Evolutionary conservation across 2,329 filamentous ascomycete species (phyloP), one percentile per base, ranked within the genome.

Genomic region (Ceratocystis papillata): DNA sequence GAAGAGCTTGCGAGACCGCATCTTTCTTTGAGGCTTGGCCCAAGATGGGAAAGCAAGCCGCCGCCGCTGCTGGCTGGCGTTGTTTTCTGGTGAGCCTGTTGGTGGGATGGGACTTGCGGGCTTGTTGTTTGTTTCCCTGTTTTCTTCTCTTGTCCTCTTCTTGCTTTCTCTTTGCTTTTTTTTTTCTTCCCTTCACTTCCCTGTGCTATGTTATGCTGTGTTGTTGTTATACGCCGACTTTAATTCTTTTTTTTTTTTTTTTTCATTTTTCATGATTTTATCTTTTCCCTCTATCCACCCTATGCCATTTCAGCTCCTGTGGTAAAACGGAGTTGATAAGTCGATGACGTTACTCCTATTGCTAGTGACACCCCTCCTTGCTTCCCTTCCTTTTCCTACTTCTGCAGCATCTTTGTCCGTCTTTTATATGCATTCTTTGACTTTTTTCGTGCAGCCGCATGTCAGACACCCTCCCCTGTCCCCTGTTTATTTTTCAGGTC

Each of bases 231-330:
- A 28, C 17, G 22, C 53, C 28, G 50, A 20, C 17, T 25, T 8
- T 53, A 25, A 8, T 53, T 20, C 48, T 12, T 20, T n/a, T 50
- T 7, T 22, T 50, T 5, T n/a, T 17, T 17, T 20, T 7, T 7
- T 25, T 17, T 22, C 5, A n/a, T 59, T 59, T 59, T 59, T 12
- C 53, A 5, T 59, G 15, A 59, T 59, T 59, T 59, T 59, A 59
- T 59, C 53, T 7, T 30, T 59, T 59, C 53, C 33, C 28, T 59
- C 53, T 17, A 33, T 28, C n/a, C 33, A n/a, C 15, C 48, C 53
- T 59, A 37, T 59, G 53, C 53, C 53, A 59, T 59, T 59, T 59
- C 53, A 59, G 53, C 53, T 59, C 25, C 53, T 59, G 53, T 59
- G 53, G 53, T 59, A 59, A 59, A 33, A 59, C 53, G 53, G 53